phyloP scores from a whole-genome alignment of 1,284 basidiomycete genomes.

The Rhodotorula mucilaginosa region DNA sequence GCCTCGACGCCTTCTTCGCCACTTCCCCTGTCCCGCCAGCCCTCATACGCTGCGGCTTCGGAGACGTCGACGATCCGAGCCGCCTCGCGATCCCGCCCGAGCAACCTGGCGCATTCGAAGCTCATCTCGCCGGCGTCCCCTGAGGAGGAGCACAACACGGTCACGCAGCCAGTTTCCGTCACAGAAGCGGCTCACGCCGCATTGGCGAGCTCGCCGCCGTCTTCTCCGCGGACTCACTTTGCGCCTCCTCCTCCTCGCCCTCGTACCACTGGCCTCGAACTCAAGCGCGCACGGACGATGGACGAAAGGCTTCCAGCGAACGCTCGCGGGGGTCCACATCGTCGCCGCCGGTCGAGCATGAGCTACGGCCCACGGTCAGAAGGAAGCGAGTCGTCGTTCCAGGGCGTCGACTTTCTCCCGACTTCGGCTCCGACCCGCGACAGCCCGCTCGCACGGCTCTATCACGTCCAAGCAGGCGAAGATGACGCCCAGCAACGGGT shows the following conservation, averaged over 20 bases:
- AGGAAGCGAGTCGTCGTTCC: not conserved
- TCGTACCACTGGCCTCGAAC: not conserved
- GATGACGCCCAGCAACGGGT: not conserved
- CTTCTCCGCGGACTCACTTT: not conserved
- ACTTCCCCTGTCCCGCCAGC: conserved; percentile 21
- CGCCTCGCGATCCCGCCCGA: not conserved
- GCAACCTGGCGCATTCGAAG: not conserved
- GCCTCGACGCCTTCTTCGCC: not conserved
- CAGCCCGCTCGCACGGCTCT: conserved; percentile 34
- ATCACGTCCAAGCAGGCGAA: conserved; percentile 1
- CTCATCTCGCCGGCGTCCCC: not conserved
- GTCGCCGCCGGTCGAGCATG: not conserved
- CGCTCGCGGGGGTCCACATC: not conserved
- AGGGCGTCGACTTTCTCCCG: conserved; percentile 10
- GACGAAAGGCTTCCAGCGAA: conserved; percentile 30
- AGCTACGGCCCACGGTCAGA: not conserved
- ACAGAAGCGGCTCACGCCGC: not conserved
- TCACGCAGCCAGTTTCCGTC: not conserved
- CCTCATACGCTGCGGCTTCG: conserved; percentile 5
- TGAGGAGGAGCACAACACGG: not conserved
- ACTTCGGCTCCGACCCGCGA: conserved; percentile 26
- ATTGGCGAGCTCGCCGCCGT: conserved; percentile 9
- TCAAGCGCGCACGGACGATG: not conserved
- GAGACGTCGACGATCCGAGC: conserved; percentile 14
- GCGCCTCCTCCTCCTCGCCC: not conserved